These are phyloP conservation scores for Colletotrichum orbiculare DNA, from an alignment of 2,329 filamentous ascomycete species.

Conservation along the genomic window DNA sequence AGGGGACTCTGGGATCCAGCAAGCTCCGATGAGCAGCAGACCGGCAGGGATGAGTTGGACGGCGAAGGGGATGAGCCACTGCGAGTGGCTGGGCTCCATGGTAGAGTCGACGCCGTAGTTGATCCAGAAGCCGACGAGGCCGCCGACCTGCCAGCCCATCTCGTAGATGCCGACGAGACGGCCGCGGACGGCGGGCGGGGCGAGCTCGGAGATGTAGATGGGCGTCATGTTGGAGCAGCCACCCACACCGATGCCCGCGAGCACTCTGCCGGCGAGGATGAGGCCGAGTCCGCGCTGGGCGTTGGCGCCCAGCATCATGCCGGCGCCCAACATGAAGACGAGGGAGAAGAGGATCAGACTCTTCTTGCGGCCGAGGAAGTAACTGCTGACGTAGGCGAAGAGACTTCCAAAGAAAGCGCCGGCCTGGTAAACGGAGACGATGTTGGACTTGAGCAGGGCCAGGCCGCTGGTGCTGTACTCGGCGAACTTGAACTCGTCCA, in stretches of 20 bases:
- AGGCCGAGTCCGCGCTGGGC: slow-evolving; percentile 70
- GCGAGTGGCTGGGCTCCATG: slow-evolving; percentile 57
- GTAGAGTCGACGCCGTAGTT: slow-evolving; percentile 71
- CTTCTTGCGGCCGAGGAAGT: slow-evolving; percentile 74
- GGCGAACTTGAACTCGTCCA: slow-evolving; percentile 73
- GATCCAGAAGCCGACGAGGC: slow-evolving; percentile 71
- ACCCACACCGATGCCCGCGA: slow-evolving; percentile 73
- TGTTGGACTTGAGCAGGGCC: slow-evolving; percentile 75
- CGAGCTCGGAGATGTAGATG: slow-evolving; percentile 70
- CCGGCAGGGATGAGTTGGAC: slow-evolving; percentile 76
- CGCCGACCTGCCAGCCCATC: slow-evolving; percentile 72
- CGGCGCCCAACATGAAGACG: slow-evolving; percentile 77
- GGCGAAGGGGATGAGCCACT: slow-evolving; percentile 74
- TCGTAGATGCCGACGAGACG: slow-evolving; percentile 75
- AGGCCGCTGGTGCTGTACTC: slow-evolving; percentile 59
- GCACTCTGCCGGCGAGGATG: slow-evolving; percentile 70
- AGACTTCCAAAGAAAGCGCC: slow-evolving; percentile 87
- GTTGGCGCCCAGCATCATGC: slow-evolving; percentile 77
- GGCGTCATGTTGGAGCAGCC: slow-evolving; percentile 72
- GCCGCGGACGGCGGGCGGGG: slow-evolving; percentile 72
- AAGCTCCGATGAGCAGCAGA: slow-evolving; percentile 67
- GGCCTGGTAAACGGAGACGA: slow-evolving; percentile 84
- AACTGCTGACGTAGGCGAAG: slow-evolving; percentile 72
- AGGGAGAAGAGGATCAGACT: slow-evolving; percentile 70
- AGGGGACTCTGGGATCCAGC: slow-evolving; percentile 74